A percentile compares a stretch with the other conserved stretches of the same genome.
phyloP scores from a whole-genome alignment of 1,284 basidiomycete species.

The Cutaneotrichosporon sp. region DNA sequence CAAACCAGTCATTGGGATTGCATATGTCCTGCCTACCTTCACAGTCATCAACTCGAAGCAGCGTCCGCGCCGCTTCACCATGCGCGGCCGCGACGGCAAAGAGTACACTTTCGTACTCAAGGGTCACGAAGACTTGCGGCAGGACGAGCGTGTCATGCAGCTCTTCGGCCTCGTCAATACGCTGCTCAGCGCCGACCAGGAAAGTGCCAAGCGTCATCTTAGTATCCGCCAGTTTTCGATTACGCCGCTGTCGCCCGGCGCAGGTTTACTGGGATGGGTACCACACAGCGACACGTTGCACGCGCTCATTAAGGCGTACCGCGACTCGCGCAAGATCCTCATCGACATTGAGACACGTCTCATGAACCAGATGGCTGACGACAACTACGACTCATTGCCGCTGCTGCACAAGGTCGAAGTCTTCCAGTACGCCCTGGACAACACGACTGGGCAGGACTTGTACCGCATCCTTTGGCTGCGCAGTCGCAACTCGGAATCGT shows the following conservation, averaged over 20 bases:
- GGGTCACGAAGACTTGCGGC: slow-evolving; percentile 97
- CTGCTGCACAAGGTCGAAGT: slow-evolving; percentile 98
- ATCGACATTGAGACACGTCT: slow-evolving; percentile 97
- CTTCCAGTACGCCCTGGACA: slow-evolving; percentile 97
- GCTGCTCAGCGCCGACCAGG: slow-evolving; percentile 83
- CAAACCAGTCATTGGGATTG: slow-evolving; percentile 76
- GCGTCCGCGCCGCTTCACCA: slow-evolving; percentile 80
- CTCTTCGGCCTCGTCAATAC: slow-evolving; percentile 97
- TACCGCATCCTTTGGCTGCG: slow-evolving; percentile 98
- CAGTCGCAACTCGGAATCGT: slow-evolving; percentile 90
- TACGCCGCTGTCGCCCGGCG: slow-evolving; percentile 93
- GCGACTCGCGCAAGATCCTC: slow-evolving; percentile 90
- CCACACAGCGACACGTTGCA: slow-evolving; percentile 97
- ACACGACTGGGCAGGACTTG: slow-evolving; percentile 98
- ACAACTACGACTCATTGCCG: slow-evolving; percentile 85
- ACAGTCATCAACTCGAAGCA: slow-evolving; percentile 98
- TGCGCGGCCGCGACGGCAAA: slow-evolving; percentile 86
- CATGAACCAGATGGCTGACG: slow-evolving; percentile 99
- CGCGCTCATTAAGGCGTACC: slow-evolving; percentile 91
- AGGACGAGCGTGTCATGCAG: slow-evolving; percentile 99
- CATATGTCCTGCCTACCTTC: slow-evolving; percentile 76
- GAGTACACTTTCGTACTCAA: slow-evolving; percentile 94
- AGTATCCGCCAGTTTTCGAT: slow-evolving; percentile 92
- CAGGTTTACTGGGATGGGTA: slow-evolving; percentile 92
- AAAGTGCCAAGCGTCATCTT: slow-evolving; percentile 92